phyloP scores from a whole-genome alignment of 768 basidiomycete species.

The Serpula lacrymans region DNA sequence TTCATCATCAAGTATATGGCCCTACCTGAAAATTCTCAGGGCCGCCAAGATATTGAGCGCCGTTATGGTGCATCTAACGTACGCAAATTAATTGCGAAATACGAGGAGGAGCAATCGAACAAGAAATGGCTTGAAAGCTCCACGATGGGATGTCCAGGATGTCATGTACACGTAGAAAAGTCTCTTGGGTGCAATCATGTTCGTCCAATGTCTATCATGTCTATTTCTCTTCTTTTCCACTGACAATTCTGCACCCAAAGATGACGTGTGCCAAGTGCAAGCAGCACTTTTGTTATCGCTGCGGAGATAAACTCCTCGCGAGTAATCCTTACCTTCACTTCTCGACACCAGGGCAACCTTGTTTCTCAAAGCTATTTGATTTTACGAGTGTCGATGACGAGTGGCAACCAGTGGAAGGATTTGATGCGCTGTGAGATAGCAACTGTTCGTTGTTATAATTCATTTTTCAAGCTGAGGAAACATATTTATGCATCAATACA shows the following conservation, averaged over 20 bases:
- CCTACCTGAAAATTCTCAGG: constrained; percentile 47
- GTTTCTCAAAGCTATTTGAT: constrained; percentile 71
- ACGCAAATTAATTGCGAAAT: constrained; percentile 53
- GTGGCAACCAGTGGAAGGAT: constrained; percentile 47
- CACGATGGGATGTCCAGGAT: constrained; percentile 74
- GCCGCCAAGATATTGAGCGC: constrained; percentile 52
- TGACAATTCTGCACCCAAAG: constrained; percentile 32
- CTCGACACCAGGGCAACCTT: constrained; percentile 45
- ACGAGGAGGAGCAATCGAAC: constrained; percentile 74
- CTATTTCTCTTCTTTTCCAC: neutral
- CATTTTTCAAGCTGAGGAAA: no score
- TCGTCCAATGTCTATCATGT: constrained; percentile 23
- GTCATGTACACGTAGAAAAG: constrained; percentile 72
- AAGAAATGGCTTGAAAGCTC: constrained; percentile 65
- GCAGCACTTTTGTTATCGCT: constrained; percentile 81
- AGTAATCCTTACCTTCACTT: constrained; percentile 68
- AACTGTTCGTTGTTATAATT: no score
- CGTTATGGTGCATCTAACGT: constrained; percentile 65
- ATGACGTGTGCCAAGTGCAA: constrained; percentile 77
- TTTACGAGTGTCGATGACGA: constrained; percentile 31
- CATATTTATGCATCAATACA: no score
- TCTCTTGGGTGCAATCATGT: constrained; percentile 86
- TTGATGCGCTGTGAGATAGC: no score
- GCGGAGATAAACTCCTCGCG: constrained; percentile 50
- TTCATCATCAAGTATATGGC: constrained; percentile 67